Conservation (phyloP, 805 yeast genomes). For the Nakazawaea laoshanensis region DNA sequence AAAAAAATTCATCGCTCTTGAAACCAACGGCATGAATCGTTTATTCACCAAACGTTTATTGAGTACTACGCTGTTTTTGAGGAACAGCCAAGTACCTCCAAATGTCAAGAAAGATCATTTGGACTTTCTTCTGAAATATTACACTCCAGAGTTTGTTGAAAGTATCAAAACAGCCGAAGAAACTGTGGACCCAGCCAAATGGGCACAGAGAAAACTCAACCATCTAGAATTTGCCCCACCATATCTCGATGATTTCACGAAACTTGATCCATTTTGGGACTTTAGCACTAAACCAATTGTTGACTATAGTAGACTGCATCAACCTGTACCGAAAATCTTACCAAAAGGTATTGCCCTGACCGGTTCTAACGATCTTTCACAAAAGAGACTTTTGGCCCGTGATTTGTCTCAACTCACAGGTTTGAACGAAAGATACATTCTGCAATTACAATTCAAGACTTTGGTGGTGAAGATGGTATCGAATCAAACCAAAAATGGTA, state of each 20-base stretch:
- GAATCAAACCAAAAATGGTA: conserved; percentile 89
- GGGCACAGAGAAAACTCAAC: conserved; percentile 32
- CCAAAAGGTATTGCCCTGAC: conserved; percentile 10
- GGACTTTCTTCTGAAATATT: conserved; percentile 60
- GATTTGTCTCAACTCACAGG: conserved; percentile 61
- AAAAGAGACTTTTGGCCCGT: conserved; percentile 28
- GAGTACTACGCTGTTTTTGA: too few relatives aligned
- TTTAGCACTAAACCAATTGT: conserved; percentile 21
- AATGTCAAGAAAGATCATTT: conserved; percentile 30
- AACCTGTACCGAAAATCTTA: conserved; percentile 10
- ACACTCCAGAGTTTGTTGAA: conserved; percentile 73
- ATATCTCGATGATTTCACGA: conserved; percentile 61
- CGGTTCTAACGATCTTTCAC: conserved; percentile 1
- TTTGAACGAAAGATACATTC: conserved; percentile 51
- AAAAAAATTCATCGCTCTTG: too few relatives aligned
- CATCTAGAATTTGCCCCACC: conserved; percentile 59
- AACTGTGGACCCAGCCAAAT: conserved; percentile 57
- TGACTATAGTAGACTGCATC: conserved; percentile 11
- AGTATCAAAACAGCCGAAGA: conserved; percentile 78
- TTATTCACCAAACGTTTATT: too few relatives aligned
- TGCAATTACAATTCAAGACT: conserved; percentile 54
- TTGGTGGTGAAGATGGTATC: conserved; percentile 73
- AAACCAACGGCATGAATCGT: too few relatives aligned
- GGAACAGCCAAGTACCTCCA: too few relatives aligned
- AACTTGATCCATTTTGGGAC: conserved; percentile 73